phyloP scores from a whole-genome alignment of 2,329 filamentous ascomycete genomes.

The Botryotinia narcissicola region DNA sequence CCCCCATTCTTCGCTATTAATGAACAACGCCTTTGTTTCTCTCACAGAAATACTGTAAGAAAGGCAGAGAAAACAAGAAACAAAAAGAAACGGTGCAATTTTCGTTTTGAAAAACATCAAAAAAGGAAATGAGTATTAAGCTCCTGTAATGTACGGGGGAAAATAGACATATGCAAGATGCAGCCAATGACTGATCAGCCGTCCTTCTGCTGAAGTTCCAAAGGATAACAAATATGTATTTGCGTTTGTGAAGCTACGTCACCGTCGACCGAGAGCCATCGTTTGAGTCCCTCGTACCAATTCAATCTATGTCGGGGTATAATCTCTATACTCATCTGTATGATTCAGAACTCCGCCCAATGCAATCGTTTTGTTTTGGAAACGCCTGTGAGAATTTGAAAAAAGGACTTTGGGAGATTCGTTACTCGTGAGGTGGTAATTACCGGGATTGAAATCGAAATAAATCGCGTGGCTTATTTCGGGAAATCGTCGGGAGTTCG shows the following conservation, averaged over 20 bases:
- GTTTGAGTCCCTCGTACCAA: slow-evolving; percentile 24
- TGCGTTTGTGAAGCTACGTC: neutral
- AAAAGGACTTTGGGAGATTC: slow-evolving; percentile 6
- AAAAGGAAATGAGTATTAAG: neutral
- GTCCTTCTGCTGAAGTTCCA: neutral
- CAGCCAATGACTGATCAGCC: neutral
- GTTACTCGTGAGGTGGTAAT: slow-evolving; percentile 7
- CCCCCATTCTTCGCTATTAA: slow-evolving; percentile 3
- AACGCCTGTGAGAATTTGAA: slow-evolving; percentile 14
- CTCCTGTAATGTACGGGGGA: neutral
- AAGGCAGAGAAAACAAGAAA: neutral
- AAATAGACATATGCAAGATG: neutral
- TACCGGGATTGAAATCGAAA: slow-evolving; percentile 17
- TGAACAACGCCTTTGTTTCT: neutral
- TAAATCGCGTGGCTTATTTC: slow-evolving; percentile 13
- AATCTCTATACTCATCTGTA: slow-evolving; percentile 29
- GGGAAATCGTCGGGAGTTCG: slow-evolving; percentile 9
- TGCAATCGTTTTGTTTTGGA: slow-evolving; percentile 26
- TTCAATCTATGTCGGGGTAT: slow-evolving; percentile 37
- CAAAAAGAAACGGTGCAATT: slow-evolving; percentile 8
- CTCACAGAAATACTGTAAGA: neutral
- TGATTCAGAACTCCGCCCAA: slow-evolving; percentile 36
- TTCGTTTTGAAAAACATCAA: neutral
- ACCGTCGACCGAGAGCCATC: neutral
- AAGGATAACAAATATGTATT: neutral